Evolutionary conservation across 495 filamentous ascomycete species (phyloP).

Genomic region (Immersiella caudata): DNA sequence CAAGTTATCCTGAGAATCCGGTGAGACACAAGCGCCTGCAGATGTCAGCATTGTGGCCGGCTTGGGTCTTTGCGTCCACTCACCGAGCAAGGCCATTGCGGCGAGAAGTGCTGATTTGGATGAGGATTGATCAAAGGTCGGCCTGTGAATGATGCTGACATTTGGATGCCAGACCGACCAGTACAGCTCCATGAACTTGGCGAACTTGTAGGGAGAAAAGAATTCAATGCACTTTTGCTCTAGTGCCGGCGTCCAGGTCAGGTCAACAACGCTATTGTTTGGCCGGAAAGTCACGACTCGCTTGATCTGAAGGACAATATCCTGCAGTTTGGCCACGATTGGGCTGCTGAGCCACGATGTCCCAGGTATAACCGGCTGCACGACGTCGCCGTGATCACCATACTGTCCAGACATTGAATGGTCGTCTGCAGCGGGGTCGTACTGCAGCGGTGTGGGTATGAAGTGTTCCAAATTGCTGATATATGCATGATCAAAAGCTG

Average conservation of each 20-base stretch:
- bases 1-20: conserved; percentile 32
- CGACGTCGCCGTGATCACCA: background rate
- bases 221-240: conserved; percentile 35
- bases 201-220: conserved; percentile 33
- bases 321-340: conserved; percentile 30
- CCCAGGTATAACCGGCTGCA: conserved; percentile 17
- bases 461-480: conserved; percentile 18
- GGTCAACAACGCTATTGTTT: conserved; percentile 32
- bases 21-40: conserved; percentile 37
- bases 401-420: background rate
- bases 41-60: background rate
- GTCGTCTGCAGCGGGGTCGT: background rate
- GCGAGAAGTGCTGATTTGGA: conserved; percentile 33
- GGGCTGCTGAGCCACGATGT: conserved; percentile 32
- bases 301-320: conserved; percentile 34
- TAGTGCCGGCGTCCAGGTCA: conserved; percentile 32
- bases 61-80: background rate
- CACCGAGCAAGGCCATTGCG: conserved; percentile 36
- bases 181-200: conserved; percentile 38
- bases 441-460: conserved; percentile 3
- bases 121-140: conserved; percentile 30
- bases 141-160: conserved; percentile 34
- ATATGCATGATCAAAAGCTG: conserved; percentile 27
- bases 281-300: conserved; percentile 29
- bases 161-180: conserved; percentile 40